These are phyloP conservation scores for Haematococcus sp. DNA, from an alignment of 139 green algal species.

Conservation along the genomic window DNA sequence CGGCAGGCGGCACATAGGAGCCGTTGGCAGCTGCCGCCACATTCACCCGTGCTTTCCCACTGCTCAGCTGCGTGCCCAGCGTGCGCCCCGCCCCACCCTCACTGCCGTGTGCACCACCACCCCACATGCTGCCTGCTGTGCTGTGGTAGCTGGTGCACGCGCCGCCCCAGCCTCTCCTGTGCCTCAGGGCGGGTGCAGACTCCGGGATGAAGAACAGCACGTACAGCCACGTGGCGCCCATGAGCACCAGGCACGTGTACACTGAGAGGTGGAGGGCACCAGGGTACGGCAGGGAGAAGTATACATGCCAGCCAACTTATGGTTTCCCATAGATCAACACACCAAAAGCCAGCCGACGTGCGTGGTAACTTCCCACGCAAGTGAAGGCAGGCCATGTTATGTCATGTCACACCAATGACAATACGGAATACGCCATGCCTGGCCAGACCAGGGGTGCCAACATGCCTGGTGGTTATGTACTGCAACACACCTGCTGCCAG, in stretches of 20 bases:
- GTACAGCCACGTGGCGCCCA: constrained; percentile 5
- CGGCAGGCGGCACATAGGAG: too few species aligned
- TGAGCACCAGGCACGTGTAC: constrained; percentile 23
- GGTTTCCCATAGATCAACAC: not conserved
- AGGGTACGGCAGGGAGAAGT: not conserved
- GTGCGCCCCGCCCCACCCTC: too few species aligned
- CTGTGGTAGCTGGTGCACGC: not conserved
- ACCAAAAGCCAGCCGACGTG: not conserved
- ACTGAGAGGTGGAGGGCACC: constrained; percentile 2
- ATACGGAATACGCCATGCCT: too few species aligned
- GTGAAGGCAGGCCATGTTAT: too few species aligned
- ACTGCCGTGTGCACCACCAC: constrained; percentile 3
- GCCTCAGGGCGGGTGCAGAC: constrained; percentile 11
- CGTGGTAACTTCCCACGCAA: too few species aligned
- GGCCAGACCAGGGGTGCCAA: too few species aligned
- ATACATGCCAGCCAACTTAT: not conserved
- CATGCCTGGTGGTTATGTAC: not conserved
- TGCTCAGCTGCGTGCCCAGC: too few species aligned
- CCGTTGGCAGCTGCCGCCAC: too few species aligned
- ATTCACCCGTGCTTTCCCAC: too few species aligned
- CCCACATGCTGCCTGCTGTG: not conserved
- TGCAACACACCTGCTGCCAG: constrained; percentile 2
- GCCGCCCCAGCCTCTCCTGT: not conserved
- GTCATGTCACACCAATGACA: too few species aligned
- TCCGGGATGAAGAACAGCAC: constrained; percentile 23